A percentile compares a stretch with the other conserved stretches of the same genome.
phyloP scores from a whole-genome alignment of 208 protist genomes.

The Acanthamoeba rhysodes region DNA sequence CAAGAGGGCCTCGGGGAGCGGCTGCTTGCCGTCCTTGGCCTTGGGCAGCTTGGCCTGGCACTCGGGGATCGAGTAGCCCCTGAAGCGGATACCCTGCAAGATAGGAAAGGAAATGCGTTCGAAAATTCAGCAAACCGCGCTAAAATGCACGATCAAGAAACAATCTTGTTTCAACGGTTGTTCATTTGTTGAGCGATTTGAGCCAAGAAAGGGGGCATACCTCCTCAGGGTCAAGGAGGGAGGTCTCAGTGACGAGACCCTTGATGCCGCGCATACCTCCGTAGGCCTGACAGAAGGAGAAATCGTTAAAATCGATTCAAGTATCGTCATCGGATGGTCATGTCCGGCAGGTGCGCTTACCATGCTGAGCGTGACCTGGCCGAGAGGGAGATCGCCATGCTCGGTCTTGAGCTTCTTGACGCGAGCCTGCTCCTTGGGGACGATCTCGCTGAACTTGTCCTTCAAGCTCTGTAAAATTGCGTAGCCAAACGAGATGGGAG shows the following conservation, averaged over 20 bases:
- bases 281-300: slow-evolving; percentile 89
- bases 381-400: slow-evolving; percentile 51
- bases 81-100: slow-evolving; percentile 96
- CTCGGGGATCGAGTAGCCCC: slow-evolving; percentile 96
- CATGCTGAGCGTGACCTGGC: slow-evolving; percentile 57
- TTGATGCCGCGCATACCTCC: slow-evolving; percentile 97
- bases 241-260: slow-evolving; percentile 97
- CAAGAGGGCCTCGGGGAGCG: slow-evolving; percentile 96
- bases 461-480: slow-evolving; percentile 27
- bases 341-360: not conserved
- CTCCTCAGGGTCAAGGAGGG: slow-evolving; percentile 96
- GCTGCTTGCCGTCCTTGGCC: slow-evolving; percentile 91
- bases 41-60: slow-evolving; percentile 95
- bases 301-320: not conserved
- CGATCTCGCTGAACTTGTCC: slow-evolving; percentile 54
- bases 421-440: slow-evolving; percentile 62
- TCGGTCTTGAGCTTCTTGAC: slow-evolving; percentile 72
- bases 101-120: not conserved
- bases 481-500: not conserved
- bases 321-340: not conserved
- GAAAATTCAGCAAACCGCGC: not conserved
- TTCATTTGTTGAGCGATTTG: not conserved
- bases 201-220: not conserved
- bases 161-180: too few species aligned
- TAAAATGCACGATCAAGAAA: not conserved